phyloP scores from a whole-genome alignment of 345 rosid genomes.

The Salix suchowensis region DNA sequence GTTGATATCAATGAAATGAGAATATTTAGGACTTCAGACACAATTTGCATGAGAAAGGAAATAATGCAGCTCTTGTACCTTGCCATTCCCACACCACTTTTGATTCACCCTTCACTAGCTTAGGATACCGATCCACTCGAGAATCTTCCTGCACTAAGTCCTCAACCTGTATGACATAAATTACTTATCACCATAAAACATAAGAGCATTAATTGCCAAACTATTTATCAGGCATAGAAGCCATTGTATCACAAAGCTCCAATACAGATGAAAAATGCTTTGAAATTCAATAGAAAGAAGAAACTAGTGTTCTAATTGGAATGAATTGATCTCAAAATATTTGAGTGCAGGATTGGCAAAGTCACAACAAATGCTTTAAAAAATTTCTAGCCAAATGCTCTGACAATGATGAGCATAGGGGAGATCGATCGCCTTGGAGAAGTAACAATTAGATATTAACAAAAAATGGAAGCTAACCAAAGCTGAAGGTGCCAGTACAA shows the following conservation, averaged over 20 bases:
- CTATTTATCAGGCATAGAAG: background rate
- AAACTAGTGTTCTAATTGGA: background rate
- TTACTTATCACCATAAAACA: background rate
- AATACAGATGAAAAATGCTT: background rate
- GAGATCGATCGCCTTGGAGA: background rate
- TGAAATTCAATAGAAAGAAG: background rate
- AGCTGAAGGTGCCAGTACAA: no score
- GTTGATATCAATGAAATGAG: background rate
- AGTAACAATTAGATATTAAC: background rate
- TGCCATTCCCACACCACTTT: constrained; percentile 99
- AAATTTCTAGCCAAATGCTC: background rate
- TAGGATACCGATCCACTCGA: constrained; percentile 74
- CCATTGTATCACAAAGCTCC: background rate
- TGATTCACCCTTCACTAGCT: constrained; percentile 79
- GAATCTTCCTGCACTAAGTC: constrained; percentile 83
- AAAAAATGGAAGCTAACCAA: no score
- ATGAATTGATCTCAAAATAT: background rate
- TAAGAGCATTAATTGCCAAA: background rate
- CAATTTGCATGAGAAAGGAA: background rate
- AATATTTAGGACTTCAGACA: background rate
- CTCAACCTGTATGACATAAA: constrained; percentile 52
- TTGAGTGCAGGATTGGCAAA: background rate
- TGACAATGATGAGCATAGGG: background rate
- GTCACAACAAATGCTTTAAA: background rate
- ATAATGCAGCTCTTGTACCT: constrained; percentile 38